Evolutionary conservation across 257 asterid genomes (phyloP), one percentile per base, ranked within the genome.

Genomic region (Gentiana dahurica): DNA sequence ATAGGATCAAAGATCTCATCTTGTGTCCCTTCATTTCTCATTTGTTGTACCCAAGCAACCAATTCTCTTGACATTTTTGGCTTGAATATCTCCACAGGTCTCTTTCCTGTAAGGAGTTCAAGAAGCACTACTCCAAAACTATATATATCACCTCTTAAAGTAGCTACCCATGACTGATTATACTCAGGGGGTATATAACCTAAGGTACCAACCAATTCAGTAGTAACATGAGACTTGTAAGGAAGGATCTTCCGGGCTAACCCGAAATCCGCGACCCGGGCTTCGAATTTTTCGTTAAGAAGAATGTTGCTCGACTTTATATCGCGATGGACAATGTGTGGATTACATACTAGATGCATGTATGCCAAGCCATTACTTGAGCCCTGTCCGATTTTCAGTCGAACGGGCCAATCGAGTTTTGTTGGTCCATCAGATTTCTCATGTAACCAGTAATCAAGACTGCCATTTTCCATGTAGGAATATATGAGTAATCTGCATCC

Each of bases 171-270:
- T 8, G 97, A 75, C 59, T 89, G 97, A 67, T 90, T 87, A 69
- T 89, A 89, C 68, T 89, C 97, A 1, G 97, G 97, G 32, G 97
- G 97, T 12, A 89, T 89, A 75, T 89, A 89, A n/a, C 97, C 97
- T 2, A 86, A 76, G 39, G 97, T 89, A 47, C 97, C 97, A 2
- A 89, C 97, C 77, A 84, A 73, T 67, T 89, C 97, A 1, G 97
- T 89, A 58, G 90, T 86, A 65, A 89, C 97, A 51, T 89, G 97
- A 36, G 95, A 86, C 4, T 81, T 71, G 56, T 86, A 81, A 4
- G 97, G 97, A 70, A 77, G 88, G 54, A 89, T 89, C 73, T 84
- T 46, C 64, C 97, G 78, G 6, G 97, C 84, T 48, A 89, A 61
- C 54, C 97, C 95, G 45, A 89, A 89, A 73, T 89, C 97, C 1